Percentiles rank a stretch among this genome's conserved stretches.
phyloP scores from a whole-genome alignment of 176 grass and related monocot species.

The Tuctoria greenei region DNA sequence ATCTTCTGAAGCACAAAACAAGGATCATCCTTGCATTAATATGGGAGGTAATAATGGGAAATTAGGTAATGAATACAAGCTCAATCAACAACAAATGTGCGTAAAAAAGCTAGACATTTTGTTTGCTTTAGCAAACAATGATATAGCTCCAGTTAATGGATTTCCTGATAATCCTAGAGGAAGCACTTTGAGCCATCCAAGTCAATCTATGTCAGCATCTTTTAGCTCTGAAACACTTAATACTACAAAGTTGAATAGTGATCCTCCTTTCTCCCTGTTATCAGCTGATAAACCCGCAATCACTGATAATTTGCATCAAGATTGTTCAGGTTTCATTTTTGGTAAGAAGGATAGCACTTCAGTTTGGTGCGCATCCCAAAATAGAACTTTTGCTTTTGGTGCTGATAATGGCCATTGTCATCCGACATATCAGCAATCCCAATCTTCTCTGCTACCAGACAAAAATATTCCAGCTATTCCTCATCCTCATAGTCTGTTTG shows the following conservation, averaged over 20 bases:
- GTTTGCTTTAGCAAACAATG: constrained; percentile 30
- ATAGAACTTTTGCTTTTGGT: constrained; percentile 36
- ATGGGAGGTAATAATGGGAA: constrained; percentile 31
- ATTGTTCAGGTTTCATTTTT: constrained; percentile 40
- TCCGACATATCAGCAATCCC: constrained; percentile 36
- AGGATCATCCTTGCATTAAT: constrained; percentile 10
- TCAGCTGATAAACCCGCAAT: constrained; percentile 31
- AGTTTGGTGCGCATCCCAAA: constrained; percentile 4
- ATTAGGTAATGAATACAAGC: constrained; percentile 33
- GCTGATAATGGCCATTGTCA: constrained; percentile 27
- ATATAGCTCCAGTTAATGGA: constrained; percentile 24
- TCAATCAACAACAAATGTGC: constrained; percentile 33
- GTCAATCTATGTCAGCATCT: constrained; percentile 24
- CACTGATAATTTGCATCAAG: constrained; percentile 3
- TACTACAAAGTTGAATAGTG: constrained; percentile 13
- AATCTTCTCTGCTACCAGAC: constrained; percentile 40
- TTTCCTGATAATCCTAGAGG: constrained; percentile 27
- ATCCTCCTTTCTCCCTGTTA: neutral
- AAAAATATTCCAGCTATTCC: constrained; percentile 29
- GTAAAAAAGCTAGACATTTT: constrained; percentile 23
- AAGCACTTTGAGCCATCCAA: constrained; percentile 23
- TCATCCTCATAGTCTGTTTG: constrained; percentile 31
- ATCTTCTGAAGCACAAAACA: constrained; percentile 35
- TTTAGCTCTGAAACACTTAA: constrained; percentile 44
- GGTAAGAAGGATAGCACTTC: constrained; percentile 36